Evolutionary conservation across 2,329 filamentous ascomycete genomes (phyloP), one percentile per base, ranked within the genome.

Genomic region (Scedosporium minutisporum): DNA sequence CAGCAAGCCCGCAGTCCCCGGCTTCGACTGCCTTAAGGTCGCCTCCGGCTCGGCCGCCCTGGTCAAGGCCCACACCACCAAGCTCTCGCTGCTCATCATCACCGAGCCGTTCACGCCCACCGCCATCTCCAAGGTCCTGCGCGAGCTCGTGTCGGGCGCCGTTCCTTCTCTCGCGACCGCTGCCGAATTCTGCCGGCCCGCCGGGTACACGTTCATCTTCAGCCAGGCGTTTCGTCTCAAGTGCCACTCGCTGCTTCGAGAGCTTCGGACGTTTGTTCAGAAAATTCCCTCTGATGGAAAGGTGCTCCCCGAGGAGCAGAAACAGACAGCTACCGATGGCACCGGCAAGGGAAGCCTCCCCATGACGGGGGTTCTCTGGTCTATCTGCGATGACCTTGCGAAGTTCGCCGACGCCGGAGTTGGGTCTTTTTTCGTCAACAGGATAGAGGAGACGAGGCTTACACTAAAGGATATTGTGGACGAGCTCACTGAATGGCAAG

Each of bases 401-500:
- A 78, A 79, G 7, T 75, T 96, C 46, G 83, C 86, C 58, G 80
- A 79, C 5, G 75, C 86, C 25, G 92, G 91, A 0, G 82, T 96
- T 4, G 83, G 82, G 0, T 90, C 88, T 0, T 78, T 92, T 63
- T 81, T 93, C 57, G 80, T 89, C 0, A 79, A 82, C 67, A 92
- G 88, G 70, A 88, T 88, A 1, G 85, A 90, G 67, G 82, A 92
- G 71, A 90, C 88, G 74, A 79, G 86, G 48, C 90, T 90, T 63
- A 84, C 89, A 2, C 77, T 97, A 25, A 84, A 90, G 68, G 93
- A 97, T 76, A 89, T 91, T 0, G 83, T 96, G 67, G 85, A 90
- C 65, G 93, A 97, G 75, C 74, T 97, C 66, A 90, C 91, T 71
- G 91, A 93, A 68, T 97, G 93, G 91, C 86, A 87, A 21, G 89